Percentiles rank a stretch among this genome's conserved stretches.
Evolutionary conservation across 1,284 basidiomycete species (phyloP).

Genomic region (Sparassis latifolia): DNA sequence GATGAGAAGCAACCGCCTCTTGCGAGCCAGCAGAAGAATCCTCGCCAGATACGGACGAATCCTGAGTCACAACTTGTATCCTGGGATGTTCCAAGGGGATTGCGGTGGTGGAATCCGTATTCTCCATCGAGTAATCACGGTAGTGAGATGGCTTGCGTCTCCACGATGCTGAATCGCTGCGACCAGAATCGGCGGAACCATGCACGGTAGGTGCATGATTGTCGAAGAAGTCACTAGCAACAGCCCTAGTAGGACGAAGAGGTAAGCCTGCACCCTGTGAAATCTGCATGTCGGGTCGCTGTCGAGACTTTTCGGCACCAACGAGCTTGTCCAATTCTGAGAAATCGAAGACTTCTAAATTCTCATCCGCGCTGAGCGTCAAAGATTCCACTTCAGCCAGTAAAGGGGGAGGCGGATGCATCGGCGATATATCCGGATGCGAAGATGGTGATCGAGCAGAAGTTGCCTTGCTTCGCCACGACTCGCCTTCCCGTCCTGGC

Average conservation of each 20-base stretch:
- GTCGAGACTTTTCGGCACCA: constrained; percentile 30
- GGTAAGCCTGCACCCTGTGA: constrained; percentile 14
- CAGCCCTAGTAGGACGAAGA: constrained; percentile 33
- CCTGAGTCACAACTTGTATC: constrained; percentile 2
- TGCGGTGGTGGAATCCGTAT: not conserved
- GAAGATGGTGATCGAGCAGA: constrained; percentile 24
- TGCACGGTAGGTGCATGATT: constrained; percentile 25
- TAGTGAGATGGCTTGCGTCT: constrained; percentile 23
- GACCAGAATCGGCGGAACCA: constrained; percentile 14
- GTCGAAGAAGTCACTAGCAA: constrained; percentile 67
- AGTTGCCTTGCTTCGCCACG: constrained; percentile 55
- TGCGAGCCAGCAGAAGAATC: not conserved
- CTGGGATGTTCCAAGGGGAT: not conserved
- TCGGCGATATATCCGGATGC: constrained; percentile 6
- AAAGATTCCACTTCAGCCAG: constrained; percentile 43
- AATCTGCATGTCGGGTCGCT: constrained; percentile 13
- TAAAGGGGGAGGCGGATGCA: constrained; percentile 28
- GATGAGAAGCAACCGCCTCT: not conserved
- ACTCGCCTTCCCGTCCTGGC: constrained; percentile 33
- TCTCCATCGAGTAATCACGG: not conserved
- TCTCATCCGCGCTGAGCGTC: constrained; percentile 45
- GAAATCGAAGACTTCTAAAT: constrained; percentile 73
- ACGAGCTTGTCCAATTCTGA: constrained; percentile 66
- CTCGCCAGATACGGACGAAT: not conserved
- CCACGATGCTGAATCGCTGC: constrained; percentile 36